A percentile compares a stretch with the other conserved stretches of the same genome.
Evolutionary conservation across 176 grass and related monocot genomes (phyloP).

Genomic region (Paspalum notatum): DNA sequence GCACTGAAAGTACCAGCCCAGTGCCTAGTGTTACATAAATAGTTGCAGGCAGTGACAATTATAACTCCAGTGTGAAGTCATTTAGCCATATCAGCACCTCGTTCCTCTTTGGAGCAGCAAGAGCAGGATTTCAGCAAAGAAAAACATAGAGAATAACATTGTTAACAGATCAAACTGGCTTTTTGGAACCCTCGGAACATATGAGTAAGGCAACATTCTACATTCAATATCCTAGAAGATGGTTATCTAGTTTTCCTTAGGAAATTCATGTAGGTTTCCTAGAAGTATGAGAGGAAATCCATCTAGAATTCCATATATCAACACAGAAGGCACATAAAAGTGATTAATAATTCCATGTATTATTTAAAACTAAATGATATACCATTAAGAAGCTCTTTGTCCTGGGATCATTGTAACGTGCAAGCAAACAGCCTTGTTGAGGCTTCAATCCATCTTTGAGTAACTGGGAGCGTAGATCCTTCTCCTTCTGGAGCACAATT

Average conservation of each 20-base stretch:
- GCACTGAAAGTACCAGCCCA: slow-evolving; percentile 25
- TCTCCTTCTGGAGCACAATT: slow-evolving; percentile 60
- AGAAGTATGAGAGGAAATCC: neutral
- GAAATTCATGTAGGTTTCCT: neutral
- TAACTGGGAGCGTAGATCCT: slow-evolving; percentile 55
- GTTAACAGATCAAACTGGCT: neutral
- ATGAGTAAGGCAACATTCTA: slow-evolving; percentile 15
- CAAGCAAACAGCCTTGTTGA: slow-evolving; percentile 82
- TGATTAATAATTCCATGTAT: slow-evolving; percentile 8
- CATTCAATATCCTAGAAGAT: slow-evolving; percentile 17
- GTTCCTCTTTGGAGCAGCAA: slow-evolving; percentile 64
- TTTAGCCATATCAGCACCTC: slow-evolving; percentile 78
- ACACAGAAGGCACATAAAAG: neutral
- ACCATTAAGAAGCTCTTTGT: slow-evolving; percentile 91
- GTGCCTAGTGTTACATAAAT: slow-evolving; percentile 28
- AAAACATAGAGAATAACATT: neutral
- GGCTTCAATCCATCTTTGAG: slow-evolving; percentile 73
- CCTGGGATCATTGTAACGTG: slow-evolving; percentile 90
- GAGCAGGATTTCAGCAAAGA: slow-evolving; percentile 17
- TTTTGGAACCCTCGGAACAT: neutral
- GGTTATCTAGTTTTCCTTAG: neutral
- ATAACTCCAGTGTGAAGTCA: slow-evolving; percentile 58
- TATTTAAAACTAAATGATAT: slow-evolving; percentile 35
- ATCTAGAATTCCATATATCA: slow-evolving; percentile 23
- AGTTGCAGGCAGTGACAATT: slow-evolving; percentile 4